Evolutionary conservation across 2,329 filamentous ascomycete genomes (phyloP), one percentile per base, ranked within the genome.

Genomic region (Cladosporium sp.): DNA sequence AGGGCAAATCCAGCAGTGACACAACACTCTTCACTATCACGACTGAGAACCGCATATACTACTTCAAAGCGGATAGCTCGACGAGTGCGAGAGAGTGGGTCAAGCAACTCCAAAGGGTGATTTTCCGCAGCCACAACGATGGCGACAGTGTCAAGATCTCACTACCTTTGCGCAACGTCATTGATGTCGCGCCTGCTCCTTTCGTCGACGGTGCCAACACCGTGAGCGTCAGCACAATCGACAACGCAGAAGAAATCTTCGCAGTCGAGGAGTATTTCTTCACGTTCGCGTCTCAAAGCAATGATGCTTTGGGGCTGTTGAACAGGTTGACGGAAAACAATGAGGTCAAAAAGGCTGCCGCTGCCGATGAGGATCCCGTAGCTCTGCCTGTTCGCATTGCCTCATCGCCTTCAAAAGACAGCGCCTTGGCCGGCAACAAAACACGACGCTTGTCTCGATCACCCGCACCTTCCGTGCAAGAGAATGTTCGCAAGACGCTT

Each of bases 201-300:
- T 92, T 97, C 80, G 85, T 96, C 64, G 92, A 96, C 69, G 93
- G 96, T 76, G 92, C 93, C 25, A 54, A 32, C 18, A 98, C 95
- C 0, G 90, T 96, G 80, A 97, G 96, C 78, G 89, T 99, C 67
- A 88, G 92, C 43, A 92, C 97, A 51, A 89, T 98, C 65, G 93
- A 97, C 74, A 96, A 93, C 69, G 92, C 95, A 69, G 94, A 97
- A 69, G 94, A 97, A 77, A 96, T 92, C 0, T 98, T 91, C 78
- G 93, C 93, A 2, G 91, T 98, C 69, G 95, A 99, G 73, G 95
- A 99, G 88, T 97, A 98, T 76, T 98, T 96, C 76, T 98, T 99
- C 77, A 95, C 93, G 0, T 98, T 98, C 79, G 97, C 97, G 76
- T 90, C 87, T 70, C 89, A 89, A 68, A 93, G 93, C 7, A 88